A percentile compares a stretch with the other conserved stretches of the same genome.
Conservation (phyloP, 352 stramenopile species). For the Globisporangium apiculatum region DNA sequence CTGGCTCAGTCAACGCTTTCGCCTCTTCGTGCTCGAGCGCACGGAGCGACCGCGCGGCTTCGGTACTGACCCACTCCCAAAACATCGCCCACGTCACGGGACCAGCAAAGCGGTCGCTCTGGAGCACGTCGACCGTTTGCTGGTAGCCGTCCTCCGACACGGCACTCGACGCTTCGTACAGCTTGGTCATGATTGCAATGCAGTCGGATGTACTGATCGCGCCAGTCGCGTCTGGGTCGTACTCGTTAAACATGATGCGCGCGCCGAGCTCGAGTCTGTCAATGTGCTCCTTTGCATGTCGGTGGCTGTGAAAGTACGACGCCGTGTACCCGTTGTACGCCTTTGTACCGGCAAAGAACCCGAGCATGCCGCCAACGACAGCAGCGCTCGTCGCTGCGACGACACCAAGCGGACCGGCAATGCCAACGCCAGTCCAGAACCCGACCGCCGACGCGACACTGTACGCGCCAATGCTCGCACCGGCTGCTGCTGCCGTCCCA, state of each 20-base stretch:
- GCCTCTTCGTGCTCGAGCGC: conserved; percentile 56
- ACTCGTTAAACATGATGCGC: conserved; percentile 80
- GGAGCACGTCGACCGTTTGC: conserved; percentile 42
- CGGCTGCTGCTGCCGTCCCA: conserved; percentile 64
- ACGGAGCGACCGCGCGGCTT: conserved; percentile 59
- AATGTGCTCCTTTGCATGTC: conserved; percentile 79
- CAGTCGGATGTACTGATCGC: conserved; percentile 68
- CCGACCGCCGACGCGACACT: conserved; percentile 57
- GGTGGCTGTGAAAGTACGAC: conserved; percentile 69
- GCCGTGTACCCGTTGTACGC: conserved; percentile 66
- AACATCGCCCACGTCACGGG: conserved; percentile 81
- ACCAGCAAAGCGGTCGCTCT: conserved; percentile 52
- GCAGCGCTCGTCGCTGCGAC: conserved; percentile 72
- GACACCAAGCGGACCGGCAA: conserved; percentile 70
- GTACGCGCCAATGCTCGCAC: conserved; percentile 70
- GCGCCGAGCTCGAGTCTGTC: conserved; percentile 77
- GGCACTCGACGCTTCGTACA: conserved; percentile 64
- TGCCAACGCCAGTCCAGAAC: conserved; percentile 76
- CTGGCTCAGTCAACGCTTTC: conserved; percentile 22
- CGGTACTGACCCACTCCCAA: conserved; percentile 82
- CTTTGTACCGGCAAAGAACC: conserved; percentile 78
- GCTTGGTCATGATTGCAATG: conserved; percentile 64
- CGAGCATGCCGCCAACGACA: conserved; percentile 73
- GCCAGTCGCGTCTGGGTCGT: conserved; percentile 49
- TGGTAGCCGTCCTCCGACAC: conserved; percentile 64